Evolutionary conservation across 192 early-diverging fungal species (phyloP), one percentile per base, ranked within the genome.

Genomic region (Backusella morwellensis): DNA sequence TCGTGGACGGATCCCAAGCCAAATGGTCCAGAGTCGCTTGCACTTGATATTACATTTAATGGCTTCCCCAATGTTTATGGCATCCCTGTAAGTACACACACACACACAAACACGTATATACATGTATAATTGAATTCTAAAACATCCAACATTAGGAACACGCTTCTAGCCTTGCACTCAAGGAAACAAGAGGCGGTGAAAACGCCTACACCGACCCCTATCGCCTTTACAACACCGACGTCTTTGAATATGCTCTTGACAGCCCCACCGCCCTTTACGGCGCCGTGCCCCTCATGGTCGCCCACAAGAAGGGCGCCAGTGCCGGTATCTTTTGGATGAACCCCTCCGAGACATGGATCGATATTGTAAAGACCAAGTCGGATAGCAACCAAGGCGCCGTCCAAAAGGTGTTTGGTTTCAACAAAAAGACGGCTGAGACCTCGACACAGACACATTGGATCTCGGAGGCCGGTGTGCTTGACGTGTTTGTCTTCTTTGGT

Each of bases 251-350:
- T 88, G 92, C 93, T 29, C 70, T 93, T 29, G 95, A 99, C 87
- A 96, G 88, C 76, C 96, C 97, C n/a, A 97, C 96, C 92, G 94
- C 97, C 4, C 90, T 99, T 5, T 99, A 99, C 78, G 97, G 98
- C 47, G 90, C 94, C 9, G 86, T 99, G 29, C 98, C 98, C 15
- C 93, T 98, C 70, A 95, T 99, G 92, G 73, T 97, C 38, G 95
- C 95, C 1, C 97, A 99, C 78, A 89, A 88, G 35, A 88, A 91
- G 72, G 90, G 91, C 56, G 74, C 78, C 14, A 90, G 93, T 3
- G 91, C 90, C 7, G 98, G 94, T 67, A 86, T 96, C 0, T 91
- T 98, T 69, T 97, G 94, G 93, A 82, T 99, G 80, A 99, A 97
- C 74, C 86, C 96, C 1, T 95, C 98, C 1, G 98, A 99, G 82